Conservation (phyloP, 1,284 basidiomycete species). For the Microbotryomycetes sp. region DNA sequence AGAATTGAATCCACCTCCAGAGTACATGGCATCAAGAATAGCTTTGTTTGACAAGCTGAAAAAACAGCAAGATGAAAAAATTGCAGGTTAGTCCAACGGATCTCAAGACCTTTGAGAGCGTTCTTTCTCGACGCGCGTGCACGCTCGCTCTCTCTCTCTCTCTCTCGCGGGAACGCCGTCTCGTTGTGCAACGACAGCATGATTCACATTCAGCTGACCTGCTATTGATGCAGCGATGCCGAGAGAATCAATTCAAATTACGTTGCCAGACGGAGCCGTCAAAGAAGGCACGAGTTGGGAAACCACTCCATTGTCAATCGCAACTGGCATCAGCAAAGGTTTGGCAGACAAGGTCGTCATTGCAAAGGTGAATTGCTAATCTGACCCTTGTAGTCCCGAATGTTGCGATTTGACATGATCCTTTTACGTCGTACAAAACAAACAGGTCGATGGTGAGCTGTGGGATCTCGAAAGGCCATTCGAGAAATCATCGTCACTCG, state of each 20-base stretch:
- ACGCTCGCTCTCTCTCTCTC: too few species aligned
- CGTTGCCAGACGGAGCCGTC: constrained; percentile 78
- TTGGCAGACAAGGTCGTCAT: constrained; percentile 87
- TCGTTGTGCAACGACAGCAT: neutral
- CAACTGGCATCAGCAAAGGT: constrained; percentile 78
- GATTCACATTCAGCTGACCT: neutral
- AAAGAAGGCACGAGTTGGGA: constrained; percentile 85
- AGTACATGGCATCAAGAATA: constrained; percentile 83
- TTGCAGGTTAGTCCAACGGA: constrained; percentile 55
- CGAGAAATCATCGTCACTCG: constrained; percentile 71
- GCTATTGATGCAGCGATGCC: constrained; percentile 59
- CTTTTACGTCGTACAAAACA: too few species aligned
- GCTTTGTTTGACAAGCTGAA: constrained; percentile 86
- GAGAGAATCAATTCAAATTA: constrained; percentile 74
- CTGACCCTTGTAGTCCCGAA: neutral
- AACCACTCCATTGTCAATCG: constrained; percentile 90
- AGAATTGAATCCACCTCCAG: constrained; percentile 74
- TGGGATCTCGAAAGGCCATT: constrained; percentile 96
- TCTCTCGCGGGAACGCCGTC: constrained; percentile 6
- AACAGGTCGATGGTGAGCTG: constrained; percentile 72
- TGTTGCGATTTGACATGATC: neutral
- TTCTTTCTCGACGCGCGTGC: neutral
- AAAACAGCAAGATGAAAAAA: constrained; percentile 72
- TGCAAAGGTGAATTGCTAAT: constrained; percentile 60
- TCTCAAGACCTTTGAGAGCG: too few species aligned